These are phyloP conservation scores for Beta macrorhiza DNA, from an alignment of 179 eudicot species.

Conservation along the genomic window DNA sequence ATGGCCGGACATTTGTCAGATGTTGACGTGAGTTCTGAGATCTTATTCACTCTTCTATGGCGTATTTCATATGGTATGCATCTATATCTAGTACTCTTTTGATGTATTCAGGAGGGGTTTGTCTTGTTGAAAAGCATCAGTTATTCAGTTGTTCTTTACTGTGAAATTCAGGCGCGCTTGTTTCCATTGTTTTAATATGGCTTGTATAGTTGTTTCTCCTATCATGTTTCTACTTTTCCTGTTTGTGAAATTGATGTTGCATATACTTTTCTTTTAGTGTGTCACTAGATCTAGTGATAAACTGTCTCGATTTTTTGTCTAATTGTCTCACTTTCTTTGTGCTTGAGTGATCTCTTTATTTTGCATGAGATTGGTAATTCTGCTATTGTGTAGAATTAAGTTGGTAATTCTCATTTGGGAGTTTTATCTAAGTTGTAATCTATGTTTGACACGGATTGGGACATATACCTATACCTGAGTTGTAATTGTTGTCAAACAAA, in stretches of 20 bases:
- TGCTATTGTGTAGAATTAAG: too few relatives aligned
- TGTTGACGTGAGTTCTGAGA: slow-evolving; percentile 77
- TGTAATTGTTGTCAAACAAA: too few relatives aligned
- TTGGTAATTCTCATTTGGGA: too few relatives aligned
- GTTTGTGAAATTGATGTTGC: slow-evolving; percentile 16
- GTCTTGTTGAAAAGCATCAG: neutral
- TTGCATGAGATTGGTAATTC: too few relatives aligned
- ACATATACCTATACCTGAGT: too few relatives aligned
- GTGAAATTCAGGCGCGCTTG: neutral
- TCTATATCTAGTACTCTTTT: neutral
- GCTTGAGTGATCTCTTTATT: too few relatives aligned
- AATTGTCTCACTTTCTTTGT: too few relatives aligned
- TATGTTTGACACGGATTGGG: too few relatives aligned
- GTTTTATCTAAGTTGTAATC: too few relatives aligned
- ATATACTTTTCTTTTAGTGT: slow-evolving; percentile 46
- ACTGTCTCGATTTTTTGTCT: too few relatives aligned
- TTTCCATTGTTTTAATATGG: neutral
- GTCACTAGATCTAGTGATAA: slow-evolving; percentile 22
- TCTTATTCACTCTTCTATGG: neutral
- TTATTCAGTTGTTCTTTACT: neutral
- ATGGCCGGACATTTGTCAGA: slow-evolving; percentile 98
- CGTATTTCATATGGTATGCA: neutral
- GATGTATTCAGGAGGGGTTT: neutral
- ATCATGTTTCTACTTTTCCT: neutral
- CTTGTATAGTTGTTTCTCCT: neutral